A percentile compares a stretch with the other conserved stretches of the same genome.
These are phyloP conservation scores for Crithidia thermophila DNA, from an alignment of 208 protist genomes.

Conservation along the genomic window DNA sequence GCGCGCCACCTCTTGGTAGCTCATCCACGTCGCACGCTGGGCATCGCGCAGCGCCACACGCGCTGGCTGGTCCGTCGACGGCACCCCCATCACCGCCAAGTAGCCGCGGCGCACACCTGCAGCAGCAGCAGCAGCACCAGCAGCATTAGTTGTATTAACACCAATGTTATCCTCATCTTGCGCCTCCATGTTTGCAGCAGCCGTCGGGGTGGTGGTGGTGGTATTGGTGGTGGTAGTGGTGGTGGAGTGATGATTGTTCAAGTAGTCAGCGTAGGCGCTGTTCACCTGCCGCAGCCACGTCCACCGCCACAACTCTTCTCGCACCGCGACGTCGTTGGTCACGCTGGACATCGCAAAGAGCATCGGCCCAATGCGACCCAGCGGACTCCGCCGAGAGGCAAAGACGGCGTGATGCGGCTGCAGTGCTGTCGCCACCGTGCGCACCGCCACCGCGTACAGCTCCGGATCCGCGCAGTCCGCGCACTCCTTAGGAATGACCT, in stretches of 20 bases:
- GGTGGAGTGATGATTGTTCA: too few relatives aligned
- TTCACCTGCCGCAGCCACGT: constrained; percentile 12
- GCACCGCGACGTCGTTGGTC: constrained; percentile 4
- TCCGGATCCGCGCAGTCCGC: background rate
- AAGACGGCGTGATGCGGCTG: constrained; percentile 1
- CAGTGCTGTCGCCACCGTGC: too few relatives aligned
- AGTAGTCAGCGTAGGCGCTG: too few relatives aligned
- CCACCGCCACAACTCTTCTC: constrained; percentile 1
- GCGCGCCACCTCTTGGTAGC: background rate
- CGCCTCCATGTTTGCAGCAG: too few relatives aligned
- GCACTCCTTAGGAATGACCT: background rate
- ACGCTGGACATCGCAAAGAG: constrained; percentile 9
- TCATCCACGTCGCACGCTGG: constrained; percentile 13
- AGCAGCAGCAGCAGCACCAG: background rate
- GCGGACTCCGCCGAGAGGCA: background rate
- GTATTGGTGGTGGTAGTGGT: too few relatives aligned
- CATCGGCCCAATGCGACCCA: constrained; percentile 9
- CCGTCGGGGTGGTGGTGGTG: too few relatives aligned
- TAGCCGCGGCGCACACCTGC: background rate
- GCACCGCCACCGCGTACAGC: background rate
- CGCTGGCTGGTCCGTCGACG: background rate
- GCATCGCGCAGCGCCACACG: background rate
- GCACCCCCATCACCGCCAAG: constrained; percentile 7
- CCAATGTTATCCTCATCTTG: too few relatives aligned
- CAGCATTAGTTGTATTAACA: too few relatives aligned